Conservation (phyloP, 106 monocot species). For the Allium cepa region DNA sequence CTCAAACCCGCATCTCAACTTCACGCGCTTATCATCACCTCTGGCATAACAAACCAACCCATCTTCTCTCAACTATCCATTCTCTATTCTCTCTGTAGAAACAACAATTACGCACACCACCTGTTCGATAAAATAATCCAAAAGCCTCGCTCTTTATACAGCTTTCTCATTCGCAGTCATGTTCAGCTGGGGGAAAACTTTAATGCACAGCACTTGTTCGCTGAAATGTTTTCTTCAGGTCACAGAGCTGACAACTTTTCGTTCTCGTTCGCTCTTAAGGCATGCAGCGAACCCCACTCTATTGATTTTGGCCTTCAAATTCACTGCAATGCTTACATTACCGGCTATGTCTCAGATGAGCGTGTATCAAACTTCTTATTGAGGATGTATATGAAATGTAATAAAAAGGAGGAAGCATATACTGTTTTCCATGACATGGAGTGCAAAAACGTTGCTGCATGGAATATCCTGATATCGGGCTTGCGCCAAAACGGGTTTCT, state of each 20-base stretch:
- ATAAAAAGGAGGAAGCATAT: slow-evolving; percentile 10
- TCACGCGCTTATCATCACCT: slow-evolving; percentile 47
- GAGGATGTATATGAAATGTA: slow-evolving; percentile 44
- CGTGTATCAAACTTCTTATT: slow-evolving; percentile 48
- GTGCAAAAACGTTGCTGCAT: slow-evolving; percentile 26
- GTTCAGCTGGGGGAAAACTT: slow-evolving; percentile 10
- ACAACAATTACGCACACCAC: slow-evolving; percentile 17
- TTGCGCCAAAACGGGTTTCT: slow-evolving; percentile 26
- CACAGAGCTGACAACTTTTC: slow-evolving; percentile 39
- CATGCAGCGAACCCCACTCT: slow-evolving; percentile 31
- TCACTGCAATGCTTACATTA: slow-evolving; percentile 31
- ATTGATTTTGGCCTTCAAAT: slow-evolving; percentile 13
- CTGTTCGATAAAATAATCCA: slow-evolving; percentile 43
- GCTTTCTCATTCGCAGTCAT: slow-evolving; percentile 46
- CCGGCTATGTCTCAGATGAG: slow-evolving; percentile 33
- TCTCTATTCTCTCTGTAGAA: slow-evolving; percentile 32
- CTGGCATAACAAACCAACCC: slow-evolving; percentile 29
- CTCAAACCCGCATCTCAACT: slow-evolving; percentile 25
- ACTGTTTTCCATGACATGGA: slow-evolving; percentile 44
- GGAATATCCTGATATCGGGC: slow-evolving; percentile 60
- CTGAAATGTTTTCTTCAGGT: slow-evolving; percentile 22
- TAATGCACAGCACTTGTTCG: slow-evolving; percentile 34
- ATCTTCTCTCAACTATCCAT: slow-evolving; percentile 30
- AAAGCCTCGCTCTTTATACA: slow-evolving; percentile 28
- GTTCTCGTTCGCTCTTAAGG: slow-evolving; percentile 69